Evolutionary conservation across 352 stramenopile genomes (phyloP).

Genomic region (Sclerospora graminicola): DNA sequence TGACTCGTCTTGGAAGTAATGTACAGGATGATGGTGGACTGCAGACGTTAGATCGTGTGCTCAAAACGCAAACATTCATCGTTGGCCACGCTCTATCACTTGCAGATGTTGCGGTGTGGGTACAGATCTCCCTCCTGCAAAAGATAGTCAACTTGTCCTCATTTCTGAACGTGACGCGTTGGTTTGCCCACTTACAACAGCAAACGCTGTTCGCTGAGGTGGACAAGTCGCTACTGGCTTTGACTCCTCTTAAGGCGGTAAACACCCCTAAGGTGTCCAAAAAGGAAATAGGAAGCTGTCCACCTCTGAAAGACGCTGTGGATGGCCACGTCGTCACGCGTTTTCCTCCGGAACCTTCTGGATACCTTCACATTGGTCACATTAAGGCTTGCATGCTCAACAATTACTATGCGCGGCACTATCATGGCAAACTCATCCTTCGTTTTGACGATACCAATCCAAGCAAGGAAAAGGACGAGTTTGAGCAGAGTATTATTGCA

Average conservation of each 20-base stretch:
- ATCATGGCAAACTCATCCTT: constrained; percentile 96
- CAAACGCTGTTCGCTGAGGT: constrained; percentile 46
- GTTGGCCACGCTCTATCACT: constrained; percentile 90
- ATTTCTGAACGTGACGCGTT: constrained; percentile 68
- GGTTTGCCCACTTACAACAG: constrained; percentile 56
- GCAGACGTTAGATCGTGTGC: constrained; percentile 81
- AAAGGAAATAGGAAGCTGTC: constrained; percentile 86
- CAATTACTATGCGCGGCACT: constrained; percentile 97
- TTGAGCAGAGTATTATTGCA: constrained; percentile 91
- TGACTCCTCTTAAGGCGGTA: constrained; percentile 9
- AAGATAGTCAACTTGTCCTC: constrained; percentile 35
- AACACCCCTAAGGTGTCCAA: constrained; percentile 20
- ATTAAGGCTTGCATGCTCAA: constrained; percentile 99
- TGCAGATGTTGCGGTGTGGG: constrained; percentile 93
- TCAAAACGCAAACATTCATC: constrained; percentile 90
- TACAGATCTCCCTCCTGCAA: constrained; percentile 35
- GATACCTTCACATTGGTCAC: constrained; percentile 99
- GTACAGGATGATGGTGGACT: constrained; percentile 32
- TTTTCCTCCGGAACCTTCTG: constrained; percentile 97
- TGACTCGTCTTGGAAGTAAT: constrained; percentile 35
- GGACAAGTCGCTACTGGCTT: constrained; percentile 36
- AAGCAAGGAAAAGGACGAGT: constrained; percentile 99
- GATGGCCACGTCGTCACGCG: constrained; percentile 94
- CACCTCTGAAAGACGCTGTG: constrained; percentile 89
- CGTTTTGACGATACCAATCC: constrained; percentile 99